phyloP scores from a whole-genome alignment of 805 yeast genomes.

The Huiozyma naganishii region DNA sequence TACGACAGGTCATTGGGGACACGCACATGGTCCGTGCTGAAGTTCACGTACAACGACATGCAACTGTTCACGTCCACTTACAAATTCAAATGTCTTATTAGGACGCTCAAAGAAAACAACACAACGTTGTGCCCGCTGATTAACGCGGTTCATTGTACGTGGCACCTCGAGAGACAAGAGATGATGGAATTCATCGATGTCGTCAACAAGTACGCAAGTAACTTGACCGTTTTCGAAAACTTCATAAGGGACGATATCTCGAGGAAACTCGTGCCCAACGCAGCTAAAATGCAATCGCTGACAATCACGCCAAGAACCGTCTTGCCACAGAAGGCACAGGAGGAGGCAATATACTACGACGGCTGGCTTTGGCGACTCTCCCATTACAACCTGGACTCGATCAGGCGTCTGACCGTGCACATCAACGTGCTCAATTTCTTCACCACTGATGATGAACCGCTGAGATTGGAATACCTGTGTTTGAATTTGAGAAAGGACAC shows the following conservation, averaged over 20 bases:
- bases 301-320: conserved; percentile 19
- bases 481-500: conserved; percentile 24
- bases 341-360: conserved; percentile 9
- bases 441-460: conserved; percentile 9
- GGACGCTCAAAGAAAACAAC: conserved; percentile 13
- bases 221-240: conserved; percentile 17
- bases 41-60: conserved; percentile 3
- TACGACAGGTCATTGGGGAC: conserved; percentile 17
- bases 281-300: conserved; percentile 11
- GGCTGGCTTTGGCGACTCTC: conserved; percentile 5
- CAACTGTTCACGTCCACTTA: not conserved
- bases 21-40: conserved; percentile 19
- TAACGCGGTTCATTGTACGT: conserved; percentile 19
- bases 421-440: conserved; percentile 19
- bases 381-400: conserved; percentile 12
- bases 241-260: conserved; percentile 14
- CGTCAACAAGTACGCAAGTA: conserved; percentile 9
- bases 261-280: conserved; percentile 7
- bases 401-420: conserved; percentile 18
- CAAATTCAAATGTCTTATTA: conserved; percentile 14
- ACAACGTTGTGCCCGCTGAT: conserved; percentile 13
- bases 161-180: conserved; percentile 18
- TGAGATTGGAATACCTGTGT: conserved; percentile 15
- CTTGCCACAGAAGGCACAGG: conserved; percentile 13
- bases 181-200: conserved; percentile 11